Conservation (phyloP, 139 green algal species). For the Dunaliella primolecta region DNA sequence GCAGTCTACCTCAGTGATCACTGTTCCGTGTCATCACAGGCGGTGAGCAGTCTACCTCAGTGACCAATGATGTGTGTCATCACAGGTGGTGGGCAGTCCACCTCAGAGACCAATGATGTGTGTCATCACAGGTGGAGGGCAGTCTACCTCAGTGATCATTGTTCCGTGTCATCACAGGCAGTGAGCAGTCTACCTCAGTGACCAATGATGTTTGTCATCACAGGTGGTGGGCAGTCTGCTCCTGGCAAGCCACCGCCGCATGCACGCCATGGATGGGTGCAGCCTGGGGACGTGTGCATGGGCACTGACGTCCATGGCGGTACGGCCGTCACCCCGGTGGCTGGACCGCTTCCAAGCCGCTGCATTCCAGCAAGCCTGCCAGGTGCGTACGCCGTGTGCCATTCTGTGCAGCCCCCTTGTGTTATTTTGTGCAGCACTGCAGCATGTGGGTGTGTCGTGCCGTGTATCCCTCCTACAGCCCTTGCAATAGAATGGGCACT, state of each 20-base stretch:
- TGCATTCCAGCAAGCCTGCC: neutral
- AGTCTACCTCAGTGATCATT: neutral
- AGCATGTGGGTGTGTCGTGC: too few species aligned
- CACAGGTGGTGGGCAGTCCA: too few species aligned
- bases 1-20: neutral
- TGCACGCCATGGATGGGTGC: neutral
- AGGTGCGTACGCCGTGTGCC: too few species aligned
- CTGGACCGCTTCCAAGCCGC: slow-evolving; percentile 7
- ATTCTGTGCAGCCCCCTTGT: too few species aligned
- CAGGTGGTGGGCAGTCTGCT: neutral
- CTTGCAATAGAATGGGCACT: too few species aligned
- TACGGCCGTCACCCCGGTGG: neutral
- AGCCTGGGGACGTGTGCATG: neutral
- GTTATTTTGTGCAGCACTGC: too few species aligned
- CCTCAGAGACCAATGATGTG: neutral
- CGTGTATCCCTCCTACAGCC: too few species aligned
- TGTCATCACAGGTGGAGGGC: neutral
- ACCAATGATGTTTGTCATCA: neutral
- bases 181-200: neutral
- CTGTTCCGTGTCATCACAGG: neutral
- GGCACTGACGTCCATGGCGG: neutral
- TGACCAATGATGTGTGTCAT: too few species aligned
- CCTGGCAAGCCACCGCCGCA: slow-evolving; percentile 6
- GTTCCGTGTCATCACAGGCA: neutral
- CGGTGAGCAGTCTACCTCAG: neutral